Evolutionary conservation across 148 eudicot genomes (phyloP), one percentile per base, ranked within the genome.

Genomic region (Pharnaceum exiguum): DNA sequence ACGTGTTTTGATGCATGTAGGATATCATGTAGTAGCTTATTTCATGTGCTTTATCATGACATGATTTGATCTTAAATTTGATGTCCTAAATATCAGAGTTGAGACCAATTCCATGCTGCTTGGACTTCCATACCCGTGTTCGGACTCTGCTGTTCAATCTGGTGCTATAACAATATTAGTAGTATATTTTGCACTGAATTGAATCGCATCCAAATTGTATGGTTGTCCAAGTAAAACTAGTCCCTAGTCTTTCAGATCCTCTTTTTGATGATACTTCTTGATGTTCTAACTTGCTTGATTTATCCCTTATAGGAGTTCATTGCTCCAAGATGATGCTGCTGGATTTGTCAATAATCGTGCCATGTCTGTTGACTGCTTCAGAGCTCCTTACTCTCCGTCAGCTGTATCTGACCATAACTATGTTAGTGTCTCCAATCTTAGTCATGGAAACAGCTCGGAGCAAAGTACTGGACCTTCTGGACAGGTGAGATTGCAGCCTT

Each of bases 401-500:
- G 36, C 36, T 37, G 70, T 52, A 60, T 57, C 66, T 13, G 62
- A 36, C 40, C 52, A 56, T 25, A 66, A 63, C 19, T 61, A 57
- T 30, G 59, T 36, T 24, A 55, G 52, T 37, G n/a, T 38, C 21
- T 40, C 48, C 24, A 44, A 48, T 56, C 17, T 43, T 43, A 35
- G 60, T 59, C 52, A 55, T 17, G 44, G 43, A 47, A 49, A 51
- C 62, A 60, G 43, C 73, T 62, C 47, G 1, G 68, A 46, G 27
- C 66, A 50, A 35, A 66, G 51, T 49, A 57, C 66, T 49, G 25
- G 16, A 46, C 64, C 51, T 37, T 55, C 67, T 42, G 44, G 30
- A 67, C 70, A 81, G 89, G 95, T 86, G 82, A 78, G 75, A 63
- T 54, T 65, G 36, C 52, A 55, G 62, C 62, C 59, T 45, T 47